These are phyloP conservation scores for Fusarium scirpi DNA, from an alignment of 2,329 filamentous ascomycete species.

Conservation along the genomic window DNA sequence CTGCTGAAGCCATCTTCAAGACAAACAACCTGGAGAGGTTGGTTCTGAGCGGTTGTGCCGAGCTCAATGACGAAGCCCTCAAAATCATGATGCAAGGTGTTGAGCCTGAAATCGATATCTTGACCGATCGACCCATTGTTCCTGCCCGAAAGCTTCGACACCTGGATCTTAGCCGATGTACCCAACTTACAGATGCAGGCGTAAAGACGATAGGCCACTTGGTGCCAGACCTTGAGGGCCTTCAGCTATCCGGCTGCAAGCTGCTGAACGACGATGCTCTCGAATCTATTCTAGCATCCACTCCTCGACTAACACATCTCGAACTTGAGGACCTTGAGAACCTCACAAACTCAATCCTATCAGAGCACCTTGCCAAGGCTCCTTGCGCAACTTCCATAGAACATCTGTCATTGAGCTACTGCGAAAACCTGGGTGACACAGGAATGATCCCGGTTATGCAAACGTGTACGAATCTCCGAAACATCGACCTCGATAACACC, in stretches of 20 bases:
- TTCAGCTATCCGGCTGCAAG: slow-evolving; percentile 85
- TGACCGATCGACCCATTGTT: slow-evolving; percentile 81
- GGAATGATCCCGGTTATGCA: slow-evolving; percentile 88
- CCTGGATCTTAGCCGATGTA: slow-evolving; percentile 85
- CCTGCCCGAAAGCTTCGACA: slow-evolving; percentile 83
- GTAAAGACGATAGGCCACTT: slow-evolving; percentile 78
- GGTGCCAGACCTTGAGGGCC: slow-evolving; percentile 82
- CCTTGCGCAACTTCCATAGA: slow-evolving; percentile 78
- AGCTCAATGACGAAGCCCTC: slow-evolving; percentile 80
- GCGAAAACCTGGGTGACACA: slow-evolving; percentile 83
- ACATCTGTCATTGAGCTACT: slow-evolving; percentile 91
- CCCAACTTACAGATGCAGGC: slow-evolving; percentile 76
- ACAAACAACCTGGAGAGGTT: slow-evolving; percentile 87
- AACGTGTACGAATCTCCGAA: slow-evolving; percentile 75
- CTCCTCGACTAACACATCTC: slow-evolving; percentile 83
- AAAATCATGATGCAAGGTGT: slow-evolving; percentile 79
- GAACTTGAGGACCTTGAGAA: slow-evolving; percentile 88
- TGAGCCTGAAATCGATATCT: slow-evolving; percentile 81
- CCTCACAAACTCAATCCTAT: slow-evolving; percentile 80
- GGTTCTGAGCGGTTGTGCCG: slow-evolving; percentile 81
- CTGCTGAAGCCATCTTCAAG: slow-evolving; percentile 80
- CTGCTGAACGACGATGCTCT: slow-evolving; percentile 80
- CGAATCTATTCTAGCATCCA: slow-evolving; percentile 77
- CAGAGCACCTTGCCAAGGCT: slow-evolving; percentile 78
- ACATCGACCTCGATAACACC: slow-evolving; percentile 92